phyloP scores from a whole-genome alignment of 2,329 filamentous ascomycete genomes.

The Colletotrichum lentis region DNA sequence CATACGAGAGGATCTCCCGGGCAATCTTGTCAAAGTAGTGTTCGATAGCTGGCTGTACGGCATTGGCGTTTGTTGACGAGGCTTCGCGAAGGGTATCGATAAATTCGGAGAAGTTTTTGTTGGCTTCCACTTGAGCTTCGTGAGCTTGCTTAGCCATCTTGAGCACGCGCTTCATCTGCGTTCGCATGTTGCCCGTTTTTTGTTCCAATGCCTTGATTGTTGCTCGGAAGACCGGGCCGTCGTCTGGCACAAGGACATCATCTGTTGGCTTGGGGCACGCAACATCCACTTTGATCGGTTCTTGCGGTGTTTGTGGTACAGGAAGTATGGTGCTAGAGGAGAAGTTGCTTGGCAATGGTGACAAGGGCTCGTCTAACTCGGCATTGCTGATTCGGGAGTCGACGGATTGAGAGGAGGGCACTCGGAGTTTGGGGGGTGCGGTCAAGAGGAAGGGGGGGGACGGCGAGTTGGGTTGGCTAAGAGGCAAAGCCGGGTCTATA shows the following conservation, averaged over 20 bases:
- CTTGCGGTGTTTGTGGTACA: constrained; percentile 45
- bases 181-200: constrained; percentile 93
- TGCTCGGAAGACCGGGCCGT: constrained; percentile 93
- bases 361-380: constrained; percentile 70
- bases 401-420: constrained; percentile 87
- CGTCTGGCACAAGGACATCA: constrained; percentile 84
- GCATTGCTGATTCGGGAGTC: constrained; percentile 81
- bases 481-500: constrained; percentile 53
- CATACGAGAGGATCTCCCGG: constrained; percentile 85
- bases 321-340: constrained; percentile 38
- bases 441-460: constrained; percentile 77
- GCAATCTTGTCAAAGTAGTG: constrained; percentile 99
- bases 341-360: constrained; percentile 54
- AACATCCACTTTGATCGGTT: constrained; percentile 84
- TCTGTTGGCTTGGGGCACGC: constrained; percentile 84
- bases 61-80: constrained; percentile 89
- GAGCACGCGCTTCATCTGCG: constrained; percentile 94
- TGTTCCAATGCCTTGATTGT: constrained; percentile 97
- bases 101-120: constrained; percentile 83
- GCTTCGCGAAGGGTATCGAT: constrained; percentile 88
- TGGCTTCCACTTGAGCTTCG: constrained; percentile 80
- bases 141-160: constrained; percentile 93
- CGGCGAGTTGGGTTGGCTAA: constrained; percentile 70
- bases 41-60: constrained; percentile 94
- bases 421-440: constrained; percentile 78